Conservation (phyloP, 1,284 basidiomycete genomes). For the Naganishia sp. region DNA sequence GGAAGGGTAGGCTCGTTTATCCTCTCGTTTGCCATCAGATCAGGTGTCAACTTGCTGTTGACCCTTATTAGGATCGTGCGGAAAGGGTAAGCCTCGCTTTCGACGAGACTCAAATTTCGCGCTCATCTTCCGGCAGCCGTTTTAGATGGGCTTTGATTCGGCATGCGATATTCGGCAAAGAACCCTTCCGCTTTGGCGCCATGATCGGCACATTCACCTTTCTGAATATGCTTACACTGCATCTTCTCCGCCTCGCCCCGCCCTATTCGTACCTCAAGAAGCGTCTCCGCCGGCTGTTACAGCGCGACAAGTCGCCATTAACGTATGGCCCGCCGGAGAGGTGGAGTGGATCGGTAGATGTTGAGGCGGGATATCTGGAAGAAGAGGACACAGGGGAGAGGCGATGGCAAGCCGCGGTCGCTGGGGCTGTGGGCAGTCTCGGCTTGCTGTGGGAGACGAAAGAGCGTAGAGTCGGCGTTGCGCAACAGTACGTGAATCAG, state of each 20-base stretch:
- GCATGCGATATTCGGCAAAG: conserved; percentile 74
- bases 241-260: conserved; percentile 72
- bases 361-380: conserved; percentile 37
- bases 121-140: conserved; percentile 48
- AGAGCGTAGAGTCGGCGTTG: conserved; percentile 69
- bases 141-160: conserved; percentile 64
- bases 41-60: conserved; percentile 75
- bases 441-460: conserved; percentile 80
- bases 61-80: conserved; percentile 65
- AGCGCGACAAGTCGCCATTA: conserved; percentile 41
- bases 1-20: conserved; percentile 66
- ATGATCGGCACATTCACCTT: conserved; percentile 84
- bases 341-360: conserved; percentile 9
- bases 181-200: conserved; percentile 76
- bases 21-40: conserved; percentile 74
- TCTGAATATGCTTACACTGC: conserved; percentile 78
- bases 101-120: conserved; percentile 51
- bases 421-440: conserved; percentile 75
- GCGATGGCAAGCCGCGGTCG: conserved; percentile 84
- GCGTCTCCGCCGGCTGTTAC: conserved; percentile 39
- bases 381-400: conserved; percentile 60
- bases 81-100: conserved; percentile 67
- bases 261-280: conserved; percentile 59
- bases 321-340: conserved; percentile 50
- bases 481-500: conserved; percentile 67